A percentile compares a stretch with the other conserved stretches of the same genome.
These are phyloP conservation scores for Cymbidium sinense DNA, from an alignment of 106 monocot genomes.

Conservation along the genomic window DNA sequence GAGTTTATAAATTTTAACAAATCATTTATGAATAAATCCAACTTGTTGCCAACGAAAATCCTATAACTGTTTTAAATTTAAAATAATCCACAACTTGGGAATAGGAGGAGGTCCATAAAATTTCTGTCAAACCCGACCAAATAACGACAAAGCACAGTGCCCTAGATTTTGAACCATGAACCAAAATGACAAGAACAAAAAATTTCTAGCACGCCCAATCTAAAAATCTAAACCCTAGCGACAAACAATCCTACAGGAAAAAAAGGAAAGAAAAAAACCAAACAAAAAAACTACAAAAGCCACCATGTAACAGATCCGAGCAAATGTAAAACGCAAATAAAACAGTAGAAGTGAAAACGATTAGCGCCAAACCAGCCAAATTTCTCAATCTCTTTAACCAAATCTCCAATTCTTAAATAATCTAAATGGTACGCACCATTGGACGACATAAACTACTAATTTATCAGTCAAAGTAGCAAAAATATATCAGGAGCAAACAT, in stretches of 20 bases:
- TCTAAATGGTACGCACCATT: neutral
- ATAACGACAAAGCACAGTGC: no score
- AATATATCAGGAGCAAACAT: neutral
- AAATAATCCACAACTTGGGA: neutral
- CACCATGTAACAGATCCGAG: neutral
- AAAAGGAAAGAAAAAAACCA: no score
- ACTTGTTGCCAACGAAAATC: no score
- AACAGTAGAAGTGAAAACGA: neutral
- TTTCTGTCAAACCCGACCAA: no score
- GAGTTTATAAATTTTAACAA: no score
- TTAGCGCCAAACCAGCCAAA: neutral
- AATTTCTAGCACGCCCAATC: no score
- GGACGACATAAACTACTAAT: neutral
- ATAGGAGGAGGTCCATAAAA: neutral
- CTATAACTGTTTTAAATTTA: neutral
- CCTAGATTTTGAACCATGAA: no score
- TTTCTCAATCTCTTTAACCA: neutral
- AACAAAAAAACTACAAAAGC: no score
- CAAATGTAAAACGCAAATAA: neutral
- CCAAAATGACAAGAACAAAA: no score
- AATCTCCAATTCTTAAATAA: neutral
- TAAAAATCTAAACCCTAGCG: no score
- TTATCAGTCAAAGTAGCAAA: neutral
- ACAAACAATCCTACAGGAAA: no score
- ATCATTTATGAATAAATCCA: no score